Evolutionary conservation across 495 filamentous ascomycete genomes (phyloP), one percentile per base, ranked within the genome.

Genomic region (Hamigera avellanea): DNA sequence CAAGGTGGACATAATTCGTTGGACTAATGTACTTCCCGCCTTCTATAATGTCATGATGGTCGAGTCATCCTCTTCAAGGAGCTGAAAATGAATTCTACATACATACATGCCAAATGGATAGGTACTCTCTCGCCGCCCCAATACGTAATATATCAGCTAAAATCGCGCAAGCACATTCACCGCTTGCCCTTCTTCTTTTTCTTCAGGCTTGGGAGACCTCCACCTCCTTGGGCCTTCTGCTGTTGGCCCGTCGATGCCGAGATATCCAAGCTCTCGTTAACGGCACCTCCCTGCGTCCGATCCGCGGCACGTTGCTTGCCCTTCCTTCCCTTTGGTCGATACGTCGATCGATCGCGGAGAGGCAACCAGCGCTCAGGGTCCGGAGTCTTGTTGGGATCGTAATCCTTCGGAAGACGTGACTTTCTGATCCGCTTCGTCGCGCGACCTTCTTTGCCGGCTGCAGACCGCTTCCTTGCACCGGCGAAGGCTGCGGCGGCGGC

Each of bases 361-460:
- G 91, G 89, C 40, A 96, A 58, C 91, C 91, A 99, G 33, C 91
- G 64, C 59, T 99, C 93, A 1, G 83, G 80, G 50, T 96, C 91
- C 5, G 82, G 66, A 30, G 72, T 75, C 68, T 86, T 94, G 47
- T 62, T 71, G 25, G 70, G 57, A 41, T 78, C 84, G 47, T 78
- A 87, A 49, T 85, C 73, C 61, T 88, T 88, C 14, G 88, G 86
- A 34, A 93, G 64, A 28, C 70, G 61, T 6, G 66, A 73, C 50
- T 81, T 80, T 32, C 78, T 69, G 36, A 77, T 64, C 40, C 79
- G 78, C 50, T 83, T 86, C 49, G 72, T 74, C 2, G 57, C 58
- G 18, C 59, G 56, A 5, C 48, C 44, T 6, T 62, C 61, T 25
- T 67, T 66, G n/a, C 62, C 60, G 1, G 72, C 67, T 12, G 72